phyloP scores from a whole-genome alignment of 1,284 basidiomycete species.

The Rhodotorula glutinis region DNA sequence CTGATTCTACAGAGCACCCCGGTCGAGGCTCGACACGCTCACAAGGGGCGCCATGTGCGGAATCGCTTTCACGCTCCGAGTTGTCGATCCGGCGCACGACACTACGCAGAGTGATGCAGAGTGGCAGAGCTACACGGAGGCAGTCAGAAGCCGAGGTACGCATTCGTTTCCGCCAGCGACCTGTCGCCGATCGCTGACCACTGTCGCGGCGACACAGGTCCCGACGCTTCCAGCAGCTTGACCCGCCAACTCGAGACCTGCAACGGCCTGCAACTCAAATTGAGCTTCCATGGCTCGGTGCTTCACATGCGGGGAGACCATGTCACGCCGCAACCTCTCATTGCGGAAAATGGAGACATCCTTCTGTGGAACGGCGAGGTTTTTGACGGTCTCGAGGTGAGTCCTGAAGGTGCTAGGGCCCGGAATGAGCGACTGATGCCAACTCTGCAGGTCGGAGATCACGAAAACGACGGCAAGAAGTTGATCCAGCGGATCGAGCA shows the following conservation, averaged over 20 bases:
- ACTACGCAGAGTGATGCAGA: neutral
- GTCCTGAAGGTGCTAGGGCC: neutral
- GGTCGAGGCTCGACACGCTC: too few species aligned
- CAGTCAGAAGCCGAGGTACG: constrained; percentile 24
- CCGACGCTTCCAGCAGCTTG: constrained; percentile 12
- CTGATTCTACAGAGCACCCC: too few species aligned
- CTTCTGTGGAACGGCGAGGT: constrained; percentile 45
- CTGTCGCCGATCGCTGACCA: too few species aligned
- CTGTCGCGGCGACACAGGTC: too few species aligned
- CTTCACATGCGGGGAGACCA: constrained; percentile 67
- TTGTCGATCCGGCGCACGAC: neutral
- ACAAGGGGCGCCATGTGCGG: constrained; percentile 21
- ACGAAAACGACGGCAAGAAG: constrained; percentile 74
- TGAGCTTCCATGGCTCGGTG: constrained; percentile 67
- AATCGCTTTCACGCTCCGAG: constrained; percentile 22
- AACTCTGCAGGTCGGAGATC: constrained; percentile 45
- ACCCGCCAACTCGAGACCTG: neutral
- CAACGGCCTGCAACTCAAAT: constrained; percentile 2
- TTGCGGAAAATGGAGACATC: constrained; percentile 43
- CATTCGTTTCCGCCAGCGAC: too few species aligned
- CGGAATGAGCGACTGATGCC: too few species aligned
- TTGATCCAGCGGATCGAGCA: constrained; percentile 56
- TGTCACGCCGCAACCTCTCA: constrained; percentile 70
- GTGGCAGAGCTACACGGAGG: constrained; percentile 9
- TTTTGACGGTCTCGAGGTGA: constrained; percentile 43